Evolutionary conservation across 768 basidiomycete species (phyloP).

Genomic region (Suillus tomentosus): DNA sequence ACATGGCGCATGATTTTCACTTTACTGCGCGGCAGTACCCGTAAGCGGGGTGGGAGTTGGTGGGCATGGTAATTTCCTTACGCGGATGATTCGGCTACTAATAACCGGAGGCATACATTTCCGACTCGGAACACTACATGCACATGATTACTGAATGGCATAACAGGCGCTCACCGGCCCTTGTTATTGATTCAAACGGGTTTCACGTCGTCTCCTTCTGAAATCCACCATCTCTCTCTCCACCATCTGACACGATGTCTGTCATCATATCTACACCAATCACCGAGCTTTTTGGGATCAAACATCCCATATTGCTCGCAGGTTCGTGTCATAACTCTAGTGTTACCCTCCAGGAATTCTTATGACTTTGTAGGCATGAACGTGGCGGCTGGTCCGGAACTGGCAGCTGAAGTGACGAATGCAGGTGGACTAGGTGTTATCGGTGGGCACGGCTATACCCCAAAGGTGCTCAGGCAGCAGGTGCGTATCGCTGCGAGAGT

Average conservation of each 20-base stretch:
- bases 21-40: not conserved
- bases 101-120: not conserved
- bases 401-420: conserved; percentile 92
- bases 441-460: conserved; percentile 86
- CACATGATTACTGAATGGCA: conserved; percentile 5
- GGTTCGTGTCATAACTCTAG: conserved; percentile 40
- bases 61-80: no score
- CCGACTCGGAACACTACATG: conserved; percentile 1
- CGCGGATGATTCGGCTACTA: not conserved
- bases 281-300: conserved; percentile 85
- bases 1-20: not conserved
- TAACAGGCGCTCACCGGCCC: not conserved
- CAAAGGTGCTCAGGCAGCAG: conserved; percentile 77
- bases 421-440: conserved; percentile 93
- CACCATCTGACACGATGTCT: conserved; percentile 45
- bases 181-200: conserved; percentile 11
- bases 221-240: not conserved
- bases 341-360: conserved; percentile 35
- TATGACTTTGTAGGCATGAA: conserved; percentile 51
- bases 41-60: not conserved
- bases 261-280: conserved; percentile 81
- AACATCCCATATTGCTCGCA: conserved; percentile 86
- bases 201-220: conserved; percentile 5
- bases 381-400: conserved; percentile 73
- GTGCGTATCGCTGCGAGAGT: conserved; percentile 40